These are phyloP conservation scores for Penicillium coffeae DNA, from an alignment of 495 filamentous ascomycete genomes.

Conservation along the genomic window DNA sequence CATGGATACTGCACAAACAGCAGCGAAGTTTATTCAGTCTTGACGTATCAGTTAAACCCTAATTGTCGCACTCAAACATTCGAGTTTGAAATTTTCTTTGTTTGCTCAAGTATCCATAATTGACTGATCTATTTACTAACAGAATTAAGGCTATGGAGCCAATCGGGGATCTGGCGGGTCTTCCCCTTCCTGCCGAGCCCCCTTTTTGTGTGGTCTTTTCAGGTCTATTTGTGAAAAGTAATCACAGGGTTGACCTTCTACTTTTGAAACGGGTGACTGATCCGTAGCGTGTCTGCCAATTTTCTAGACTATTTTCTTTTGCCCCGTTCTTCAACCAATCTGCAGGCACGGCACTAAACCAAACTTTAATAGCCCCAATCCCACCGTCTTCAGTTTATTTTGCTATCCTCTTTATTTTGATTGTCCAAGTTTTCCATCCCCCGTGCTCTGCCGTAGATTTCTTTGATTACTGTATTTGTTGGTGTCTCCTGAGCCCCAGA, in stretches of 20 bases:
- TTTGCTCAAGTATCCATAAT: conserved; percentile 3
- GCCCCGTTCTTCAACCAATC: conserved; percentile 12
- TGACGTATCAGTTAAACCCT: no score
- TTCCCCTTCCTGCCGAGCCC: background rate
- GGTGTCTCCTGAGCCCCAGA: background rate
- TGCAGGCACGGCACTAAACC: conserved; percentile 26
- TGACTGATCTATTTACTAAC: background rate
- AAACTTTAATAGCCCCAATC: conserved; percentile 22
- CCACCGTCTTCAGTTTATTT: no score
- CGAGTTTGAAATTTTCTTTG: background rate
- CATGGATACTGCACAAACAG: no score
- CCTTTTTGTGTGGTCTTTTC: background rate
- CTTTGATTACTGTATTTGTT: background rate
- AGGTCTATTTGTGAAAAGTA: background rate
- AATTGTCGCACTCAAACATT: no score
- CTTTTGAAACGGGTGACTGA: no score
- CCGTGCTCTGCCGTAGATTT: no score
- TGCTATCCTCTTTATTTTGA: no score
- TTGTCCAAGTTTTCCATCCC: no score
- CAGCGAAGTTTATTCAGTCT: no score
- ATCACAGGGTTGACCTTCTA: background rate
- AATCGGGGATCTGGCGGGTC: background rate
- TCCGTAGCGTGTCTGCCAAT: no score
- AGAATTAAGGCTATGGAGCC: background rate
- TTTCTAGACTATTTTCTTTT: no score